These are phyloP conservation scores for Phytophthora syringae DNA, from an alignment of 352 stramenopile genomes.

Conservation along the genomic window DNA sequence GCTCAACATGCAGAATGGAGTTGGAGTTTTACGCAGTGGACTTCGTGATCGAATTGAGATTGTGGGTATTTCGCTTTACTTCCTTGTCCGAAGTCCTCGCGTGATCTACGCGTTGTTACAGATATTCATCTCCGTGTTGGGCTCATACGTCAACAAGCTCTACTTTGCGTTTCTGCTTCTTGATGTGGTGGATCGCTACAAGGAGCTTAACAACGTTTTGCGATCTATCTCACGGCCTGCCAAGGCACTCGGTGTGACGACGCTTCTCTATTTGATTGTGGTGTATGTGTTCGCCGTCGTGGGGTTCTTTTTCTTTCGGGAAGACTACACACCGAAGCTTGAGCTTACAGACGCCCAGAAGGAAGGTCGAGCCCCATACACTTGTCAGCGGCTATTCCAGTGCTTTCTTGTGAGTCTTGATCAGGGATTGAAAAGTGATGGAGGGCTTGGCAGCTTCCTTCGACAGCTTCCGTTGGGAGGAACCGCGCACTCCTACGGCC, in stretches of 20 bases:
- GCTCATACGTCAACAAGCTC: constrained; percentile 73
- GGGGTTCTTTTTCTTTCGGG: constrained; percentile 77
- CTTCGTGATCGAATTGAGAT: constrained; percentile 35
- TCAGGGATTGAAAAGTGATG: constrained; percentile 73
- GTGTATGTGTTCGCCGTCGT: constrained; percentile 80
- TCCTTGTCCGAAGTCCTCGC: constrained; percentile 57
- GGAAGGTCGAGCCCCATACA: constrained; percentile 48
- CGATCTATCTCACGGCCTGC: constrained; percentile 66
- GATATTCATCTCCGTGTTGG: constrained; percentile 63
- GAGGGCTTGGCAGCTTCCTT: constrained; percentile 66
- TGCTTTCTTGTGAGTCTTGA: constrained; percentile 79
- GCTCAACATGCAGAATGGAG: constrained; percentile 1
- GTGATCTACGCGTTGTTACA: constrained; percentile 67
- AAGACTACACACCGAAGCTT: constrained; percentile 54
- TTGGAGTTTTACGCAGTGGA: background rate
- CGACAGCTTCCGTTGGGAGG: constrained; percentile 42
- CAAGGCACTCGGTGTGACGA: constrained; percentile 63
- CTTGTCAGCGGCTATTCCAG: constrained; percentile 73
- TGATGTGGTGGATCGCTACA: constrained; percentile 82
- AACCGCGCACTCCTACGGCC: constrained; percentile 50
- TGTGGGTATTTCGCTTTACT: constrained; percentile 54
- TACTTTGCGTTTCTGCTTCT: constrained; percentile 83
- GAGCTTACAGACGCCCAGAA: constrained; percentile 42
- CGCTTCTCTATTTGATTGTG: constrained; percentile 73
- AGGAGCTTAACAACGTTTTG: constrained; percentile 75